phyloP scores from a whole-genome alignment of 169 alveolate genomes.

The Plasmodium vivax region DNA sequence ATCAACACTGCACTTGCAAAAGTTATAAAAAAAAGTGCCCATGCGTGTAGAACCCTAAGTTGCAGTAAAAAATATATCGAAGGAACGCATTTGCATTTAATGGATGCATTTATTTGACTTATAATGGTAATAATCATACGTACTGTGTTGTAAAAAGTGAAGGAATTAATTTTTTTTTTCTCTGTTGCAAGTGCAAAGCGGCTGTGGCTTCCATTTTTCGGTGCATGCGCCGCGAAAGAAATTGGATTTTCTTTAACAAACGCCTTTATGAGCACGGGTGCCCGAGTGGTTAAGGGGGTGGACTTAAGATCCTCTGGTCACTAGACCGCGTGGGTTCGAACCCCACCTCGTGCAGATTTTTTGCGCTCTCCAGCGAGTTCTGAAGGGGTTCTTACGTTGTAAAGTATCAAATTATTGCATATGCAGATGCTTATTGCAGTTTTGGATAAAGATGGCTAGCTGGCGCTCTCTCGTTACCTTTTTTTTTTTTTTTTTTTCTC shows the following conservation, averaged over 20 bases:
- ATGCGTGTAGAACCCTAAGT: background rate
- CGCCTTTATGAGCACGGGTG: constrained; percentile 89
- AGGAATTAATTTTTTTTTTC: background rate
- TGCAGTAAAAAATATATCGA: background rate
- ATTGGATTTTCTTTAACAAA: background rate
- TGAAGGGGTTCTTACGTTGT: background rate
- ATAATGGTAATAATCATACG: background rate
- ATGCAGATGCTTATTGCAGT: background rate
- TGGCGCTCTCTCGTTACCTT: background rate
- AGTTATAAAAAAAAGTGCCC: background rate
- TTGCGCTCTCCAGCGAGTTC: background rate
- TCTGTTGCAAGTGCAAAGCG: background rate
- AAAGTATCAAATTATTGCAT: background rate
- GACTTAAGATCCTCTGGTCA: constrained; percentile 97
- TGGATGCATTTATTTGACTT: background rate
- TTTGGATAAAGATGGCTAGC: background rate
- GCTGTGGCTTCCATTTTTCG: background rate
- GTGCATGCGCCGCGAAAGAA: background rate
- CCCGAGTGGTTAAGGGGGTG: constrained; percentile 98
- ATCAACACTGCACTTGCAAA: background rate
- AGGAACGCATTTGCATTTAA: background rate
- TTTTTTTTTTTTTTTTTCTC: no score
- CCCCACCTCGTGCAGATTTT: constrained; percentile 94
- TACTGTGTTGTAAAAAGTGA: background rate
- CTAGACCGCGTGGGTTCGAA: constrained; percentile 97